These are phyloP conservation scores for Mucor circinelloides DNA, from an alignment of 371 early-diverging fungal genomes.

Conservation along the genomic window DNA sequence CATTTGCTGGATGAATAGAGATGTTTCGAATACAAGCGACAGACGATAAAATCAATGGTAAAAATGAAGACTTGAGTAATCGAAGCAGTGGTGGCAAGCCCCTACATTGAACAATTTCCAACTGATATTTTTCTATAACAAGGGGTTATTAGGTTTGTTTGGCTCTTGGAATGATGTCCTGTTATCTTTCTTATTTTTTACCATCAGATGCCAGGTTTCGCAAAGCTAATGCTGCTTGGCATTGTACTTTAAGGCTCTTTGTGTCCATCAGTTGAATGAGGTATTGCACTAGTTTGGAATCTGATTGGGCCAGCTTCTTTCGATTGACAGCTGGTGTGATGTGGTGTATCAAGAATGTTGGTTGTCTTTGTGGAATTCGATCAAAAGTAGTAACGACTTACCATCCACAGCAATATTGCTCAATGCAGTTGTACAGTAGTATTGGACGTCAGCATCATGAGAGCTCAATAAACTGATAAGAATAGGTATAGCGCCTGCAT, in stretches of 20 bases:
- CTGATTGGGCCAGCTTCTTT: slow-evolving; percentile 74
- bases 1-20: slow-evolving; percentile 88
- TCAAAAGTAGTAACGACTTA: slow-evolving; percentile 4
- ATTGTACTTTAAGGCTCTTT: slow-evolving; percentile 82
- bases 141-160: slow-evolving; percentile 45
- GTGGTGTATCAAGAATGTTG: slow-evolving; percentile 13
- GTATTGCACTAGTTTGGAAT: slow-evolving; percentile 75
- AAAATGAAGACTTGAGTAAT: slow-evolving; percentile 76
- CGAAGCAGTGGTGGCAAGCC: slow-evolving; percentile 78
- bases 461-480: slow-evolving; percentile 79
- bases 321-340: slow-evolving; percentile 59
- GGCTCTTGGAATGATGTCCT: neutral
- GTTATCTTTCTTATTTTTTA: neutral
- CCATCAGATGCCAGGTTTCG: slow-evolving; percentile 88
- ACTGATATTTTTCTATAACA: slow-evolving; percentile 77
- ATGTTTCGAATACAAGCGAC: slow-evolving; percentile 95
- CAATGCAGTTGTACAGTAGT: slow-evolving; percentile 90
- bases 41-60: slow-evolving; percentile 82
- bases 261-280: slow-evolving; percentile 83
- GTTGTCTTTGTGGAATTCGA: neutral
- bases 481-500: slow-evolving; percentile 85
- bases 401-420: slow-evolving; percentile 93
- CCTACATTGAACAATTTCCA: slow-evolving; percentile 80
- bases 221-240: slow-evolving; percentile 44
- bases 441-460: slow-evolving; percentile 85